Conservation (phyloP, 1,284 basidiomycete species). For the Albatrellus sp. region DNA sequence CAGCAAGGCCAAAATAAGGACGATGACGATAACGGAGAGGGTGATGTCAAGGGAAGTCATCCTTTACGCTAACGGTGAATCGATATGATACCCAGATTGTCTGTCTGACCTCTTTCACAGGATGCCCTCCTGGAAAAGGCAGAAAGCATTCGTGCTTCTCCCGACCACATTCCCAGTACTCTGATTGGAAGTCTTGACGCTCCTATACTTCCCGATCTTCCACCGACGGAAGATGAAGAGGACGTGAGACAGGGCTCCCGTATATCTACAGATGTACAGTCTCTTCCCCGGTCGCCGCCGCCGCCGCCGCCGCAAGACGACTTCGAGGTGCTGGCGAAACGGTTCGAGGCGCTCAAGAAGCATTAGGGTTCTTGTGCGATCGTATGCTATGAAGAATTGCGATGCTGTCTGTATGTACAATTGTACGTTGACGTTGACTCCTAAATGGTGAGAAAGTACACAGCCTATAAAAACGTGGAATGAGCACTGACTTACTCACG, state of each 20-base stretch:
- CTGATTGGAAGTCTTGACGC: slow-evolving; percentile 17
- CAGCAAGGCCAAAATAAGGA: slow-evolving; percentile 16
- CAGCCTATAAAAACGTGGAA: too few species aligned
- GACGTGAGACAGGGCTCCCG: background rate
- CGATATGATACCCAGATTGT: background rate
- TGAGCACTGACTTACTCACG: too few species aligned
- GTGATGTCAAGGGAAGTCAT: slow-evolving; percentile 1
- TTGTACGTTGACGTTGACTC: background rate
- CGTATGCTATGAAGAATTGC: background rate
- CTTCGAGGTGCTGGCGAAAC: slow-evolving; percentile 55
- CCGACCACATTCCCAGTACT: background rate
- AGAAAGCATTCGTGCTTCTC: background rate
- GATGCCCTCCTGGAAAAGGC: background rate
- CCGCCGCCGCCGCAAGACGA: slow-evolving; percentile 42
- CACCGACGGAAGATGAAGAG: slow-evolving; percentile 29
- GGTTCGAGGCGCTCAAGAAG: slow-evolving; percentile 75
- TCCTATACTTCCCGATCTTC: slow-evolving; percentile 33
- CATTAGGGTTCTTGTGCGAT: slow-evolving; percentile 22
- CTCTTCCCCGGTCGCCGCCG: slow-evolving; percentile 8
- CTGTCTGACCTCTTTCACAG: background rate
- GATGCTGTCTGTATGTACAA: background rate
- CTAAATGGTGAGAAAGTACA: too few species aligned
- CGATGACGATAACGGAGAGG: slow-evolving; percentile 18
- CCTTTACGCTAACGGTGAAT: background rate
- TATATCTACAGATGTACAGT: too few species aligned